Percentiles rank a stretch among this genome's conserved stretches.
Evolutionary conservation across 768 basidiomycete species (phyloP).

Genomic region (Boletus tomentosulus): DNA sequence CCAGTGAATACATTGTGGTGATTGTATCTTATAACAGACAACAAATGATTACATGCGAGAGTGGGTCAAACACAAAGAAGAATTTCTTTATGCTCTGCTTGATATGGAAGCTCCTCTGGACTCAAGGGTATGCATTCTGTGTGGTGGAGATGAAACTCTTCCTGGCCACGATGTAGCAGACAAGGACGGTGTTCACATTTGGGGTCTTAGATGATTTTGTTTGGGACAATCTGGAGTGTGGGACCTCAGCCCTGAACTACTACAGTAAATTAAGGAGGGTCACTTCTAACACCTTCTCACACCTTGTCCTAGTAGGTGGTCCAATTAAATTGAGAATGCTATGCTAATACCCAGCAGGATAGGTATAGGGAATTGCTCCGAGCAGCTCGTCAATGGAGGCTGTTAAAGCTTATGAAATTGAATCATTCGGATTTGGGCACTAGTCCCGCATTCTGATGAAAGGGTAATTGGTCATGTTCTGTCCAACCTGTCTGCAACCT

Average conservation of each 20-base stretch:
- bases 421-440: conserved; percentile 7
- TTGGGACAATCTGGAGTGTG: conserved; percentile 19
- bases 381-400: conserved; percentile 11
- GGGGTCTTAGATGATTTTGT: conserved; percentile 17
- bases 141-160: too few relatives aligned
- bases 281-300: neutral
- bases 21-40: too few relatives aligned
- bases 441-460: too few relatives aligned
- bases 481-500: conserved; percentile 27
- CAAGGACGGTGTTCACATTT: conserved; percentile 10
- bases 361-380: conserved; percentile 16
- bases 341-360: neutral
- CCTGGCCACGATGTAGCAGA: too few relatives aligned
- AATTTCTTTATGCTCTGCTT: too few relatives aligned
- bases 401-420: conserved; percentile 21
- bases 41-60: too few relatives aligned
- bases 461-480: conserved; percentile 9
- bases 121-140: too few relatives aligned
- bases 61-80: too few relatives aligned
- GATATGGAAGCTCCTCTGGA: too few relatives aligned
- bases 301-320: conserved; percentile 1
- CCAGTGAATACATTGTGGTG: too few relatives aligned
- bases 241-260: neutral
- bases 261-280: neutral
- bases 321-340: too few relatives aligned